phyloP scores from a whole-genome alignment of 2,329 filamentous ascomycete species.

The Ophiostoma sp. region DNA sequence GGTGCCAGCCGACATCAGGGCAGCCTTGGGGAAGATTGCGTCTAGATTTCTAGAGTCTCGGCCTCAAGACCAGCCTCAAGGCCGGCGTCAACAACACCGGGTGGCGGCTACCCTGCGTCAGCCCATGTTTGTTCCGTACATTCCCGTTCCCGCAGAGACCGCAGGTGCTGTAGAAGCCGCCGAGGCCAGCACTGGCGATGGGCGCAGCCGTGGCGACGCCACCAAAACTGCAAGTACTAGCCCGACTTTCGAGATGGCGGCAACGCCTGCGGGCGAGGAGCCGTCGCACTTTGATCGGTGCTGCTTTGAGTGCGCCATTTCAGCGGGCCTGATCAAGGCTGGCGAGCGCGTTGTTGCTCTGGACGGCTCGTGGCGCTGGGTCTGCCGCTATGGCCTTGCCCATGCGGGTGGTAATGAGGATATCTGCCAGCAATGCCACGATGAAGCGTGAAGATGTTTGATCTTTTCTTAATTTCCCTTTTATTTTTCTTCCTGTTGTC shows the following conservation, averaged over 20 bases:
- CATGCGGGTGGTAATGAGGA: neutral
- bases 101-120: neutral
- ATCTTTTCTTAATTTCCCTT: neutral
- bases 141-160: neutral
- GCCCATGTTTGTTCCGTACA: constrained; percentile 7
- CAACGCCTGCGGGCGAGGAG: neutral
- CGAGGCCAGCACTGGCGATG: no score
- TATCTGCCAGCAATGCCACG: neutral
- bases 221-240: neutral
- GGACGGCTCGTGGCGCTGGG: constrained; percentile 13
- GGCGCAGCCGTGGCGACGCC: neutral
- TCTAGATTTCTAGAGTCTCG: neutral
- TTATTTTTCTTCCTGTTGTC: neutral
- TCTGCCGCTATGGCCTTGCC: neutral
- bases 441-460: neutral
- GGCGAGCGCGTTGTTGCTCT: constrained; percentile 3
- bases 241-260: neutral
- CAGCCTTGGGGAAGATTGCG: neutral
- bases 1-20: neutral
- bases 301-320: constrained; percentile 9
- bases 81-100: neutral
- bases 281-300: neutral
- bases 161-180: neutral
- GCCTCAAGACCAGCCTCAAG: neutral
- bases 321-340: neutral